Conservation (phyloP, 2,329 filamentous ascomycete species). For the Botrytis hyacinthi region DNA sequence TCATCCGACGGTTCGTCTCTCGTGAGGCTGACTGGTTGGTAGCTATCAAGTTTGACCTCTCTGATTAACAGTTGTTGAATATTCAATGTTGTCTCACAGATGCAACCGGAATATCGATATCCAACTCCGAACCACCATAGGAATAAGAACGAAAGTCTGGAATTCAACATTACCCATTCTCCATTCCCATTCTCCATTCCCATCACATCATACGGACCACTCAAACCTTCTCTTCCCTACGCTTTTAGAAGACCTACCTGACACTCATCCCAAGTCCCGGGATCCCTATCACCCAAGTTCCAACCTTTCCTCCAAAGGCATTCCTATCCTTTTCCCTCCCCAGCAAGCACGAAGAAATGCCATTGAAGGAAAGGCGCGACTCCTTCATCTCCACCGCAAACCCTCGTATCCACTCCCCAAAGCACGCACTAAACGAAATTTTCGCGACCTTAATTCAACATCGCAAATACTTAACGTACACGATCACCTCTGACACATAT, state of each 20-base stretch:
- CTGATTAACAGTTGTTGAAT: no score
- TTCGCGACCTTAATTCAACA: constrained; percentile 29
- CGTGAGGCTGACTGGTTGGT: neutral
- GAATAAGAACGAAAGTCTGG: neutral
- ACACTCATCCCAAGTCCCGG: neutral
- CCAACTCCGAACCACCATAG: neutral
- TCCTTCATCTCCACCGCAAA: neutral
- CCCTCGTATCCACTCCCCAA: neutral
- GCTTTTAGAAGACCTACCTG: neutral
- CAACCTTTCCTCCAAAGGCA: constrained; percentile 11
- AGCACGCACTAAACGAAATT: constrained; percentile 20
- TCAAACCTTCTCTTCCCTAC: neutral
- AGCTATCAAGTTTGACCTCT: neutral
- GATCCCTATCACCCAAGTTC: neutral
- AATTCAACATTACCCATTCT: neutral
- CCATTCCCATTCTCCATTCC: neutral
- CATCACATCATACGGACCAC: neutral
- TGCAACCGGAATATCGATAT: neutral
- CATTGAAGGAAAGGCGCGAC: neutral
- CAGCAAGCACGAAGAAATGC: neutral
- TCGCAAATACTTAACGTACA: constrained; percentile 34
- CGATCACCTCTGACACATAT: constrained; percentile 25
- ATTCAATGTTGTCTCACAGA: no score
- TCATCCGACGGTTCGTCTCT: neutral
- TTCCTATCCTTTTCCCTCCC: neutral